A percentile compares a stretch with the other conserved stretches of the same genome.
These are phyloP conservation scores for Gossypium schwendimanii DNA, from an alignment of 441 rosid species.

Conservation along the genomic window DNA sequence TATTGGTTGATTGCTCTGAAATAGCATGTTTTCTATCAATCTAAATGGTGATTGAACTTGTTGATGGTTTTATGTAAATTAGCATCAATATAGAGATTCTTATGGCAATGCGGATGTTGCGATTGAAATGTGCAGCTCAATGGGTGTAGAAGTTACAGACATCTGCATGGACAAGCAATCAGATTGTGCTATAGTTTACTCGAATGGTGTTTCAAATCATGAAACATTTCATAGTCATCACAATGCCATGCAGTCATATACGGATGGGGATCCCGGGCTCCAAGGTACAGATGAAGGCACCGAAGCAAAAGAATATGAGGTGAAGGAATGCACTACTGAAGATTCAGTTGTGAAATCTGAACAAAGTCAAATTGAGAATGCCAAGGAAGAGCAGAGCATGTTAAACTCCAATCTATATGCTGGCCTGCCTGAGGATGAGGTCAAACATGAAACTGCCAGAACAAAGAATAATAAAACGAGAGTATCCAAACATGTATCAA, in stretches of 20 bases:
- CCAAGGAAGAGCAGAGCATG: constrained; percentile 27
- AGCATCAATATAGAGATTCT: background rate
- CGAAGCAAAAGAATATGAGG: constrained; percentile 64
- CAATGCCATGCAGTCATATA: constrained; percentile 37
- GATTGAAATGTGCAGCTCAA: constrained; percentile 28
- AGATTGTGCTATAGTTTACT: constrained; percentile 46
- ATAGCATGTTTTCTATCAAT: background rate
- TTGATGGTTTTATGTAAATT: background rate
- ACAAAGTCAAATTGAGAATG: constrained; percentile 20
- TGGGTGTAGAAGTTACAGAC: constrained; percentile 61
- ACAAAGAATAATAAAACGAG: constrained; percentile 27
- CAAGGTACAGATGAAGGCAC: constrained; percentile 43
- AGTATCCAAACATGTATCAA: constrained; percentile 38
- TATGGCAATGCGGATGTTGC: background rate
- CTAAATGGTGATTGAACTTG: background rate
- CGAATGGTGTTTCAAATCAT: constrained; percentile 37
- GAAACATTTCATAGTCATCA: constrained; percentile 37
- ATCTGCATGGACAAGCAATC: constrained; percentile 84
- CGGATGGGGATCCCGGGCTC: constrained; percentile 38
- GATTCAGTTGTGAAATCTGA: constrained; percentile 33
- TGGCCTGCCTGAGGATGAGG: constrained; percentile 26
- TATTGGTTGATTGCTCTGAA: constrained; percentile 6
- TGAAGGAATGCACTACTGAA: constrained; percentile 77
- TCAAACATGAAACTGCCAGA: constrained; percentile 27
- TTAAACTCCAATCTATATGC: constrained; percentile 22